phyloP scores from a whole-genome alignment of 169 alveolate species.

The Plasmodium malariae region DNA sequence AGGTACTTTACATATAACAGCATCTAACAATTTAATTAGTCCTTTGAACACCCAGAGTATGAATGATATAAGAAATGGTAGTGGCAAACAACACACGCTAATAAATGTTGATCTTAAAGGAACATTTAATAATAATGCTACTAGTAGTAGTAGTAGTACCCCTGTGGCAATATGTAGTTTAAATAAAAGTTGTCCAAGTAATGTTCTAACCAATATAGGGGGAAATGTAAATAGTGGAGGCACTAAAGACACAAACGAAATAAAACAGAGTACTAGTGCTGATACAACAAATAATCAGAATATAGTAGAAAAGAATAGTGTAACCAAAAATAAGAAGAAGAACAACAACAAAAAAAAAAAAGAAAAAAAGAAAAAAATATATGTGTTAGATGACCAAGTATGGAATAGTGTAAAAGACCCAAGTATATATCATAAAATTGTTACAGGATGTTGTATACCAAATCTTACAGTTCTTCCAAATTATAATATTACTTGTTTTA shows the following conservation, averaged over 20 bases:
- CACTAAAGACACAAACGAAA: background rate
- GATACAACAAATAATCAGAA: background rate
- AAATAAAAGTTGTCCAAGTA: no score
- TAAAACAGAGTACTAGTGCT: background rate
- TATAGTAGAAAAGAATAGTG: background rate
- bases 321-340: background rate
- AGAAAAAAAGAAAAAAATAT: conserved; percentile 53
- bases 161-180: no score
- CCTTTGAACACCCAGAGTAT: background rate
- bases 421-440: conserved; percentile 77
- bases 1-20: background rate
- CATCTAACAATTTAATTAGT: background rate
- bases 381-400: conserved; percentile 57
- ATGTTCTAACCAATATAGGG: no score
- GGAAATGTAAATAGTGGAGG: no score
- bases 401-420: conserved; percentile 77
- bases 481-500: conserved; percentile 58
- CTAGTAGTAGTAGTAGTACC: no score
- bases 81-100: background rate
- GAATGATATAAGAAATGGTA: background rate
- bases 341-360: conserved; percentile 11
- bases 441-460: conserved; percentile 84
- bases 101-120: background rate
- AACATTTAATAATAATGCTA: background rate
- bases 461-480: conserved; percentile 73